phyloP scores from a whole-genome alignment of 805 yeast species.

The Pichia heedii region DNA sequence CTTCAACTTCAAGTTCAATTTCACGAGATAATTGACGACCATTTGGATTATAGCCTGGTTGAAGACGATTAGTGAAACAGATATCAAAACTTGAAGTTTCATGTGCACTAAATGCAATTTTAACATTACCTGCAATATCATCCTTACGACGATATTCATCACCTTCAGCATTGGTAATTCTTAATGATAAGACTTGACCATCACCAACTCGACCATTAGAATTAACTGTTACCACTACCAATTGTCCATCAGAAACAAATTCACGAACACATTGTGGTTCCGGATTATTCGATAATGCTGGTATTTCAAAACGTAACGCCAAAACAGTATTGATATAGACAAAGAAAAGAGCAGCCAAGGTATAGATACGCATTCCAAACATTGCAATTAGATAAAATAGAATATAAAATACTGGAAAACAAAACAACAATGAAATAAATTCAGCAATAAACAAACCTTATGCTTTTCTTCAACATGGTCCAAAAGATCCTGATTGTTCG shows the following conservation, averaged over 20 bases:
- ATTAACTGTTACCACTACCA: constrained; percentile 77
- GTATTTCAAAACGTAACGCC: constrained; percentile 26
- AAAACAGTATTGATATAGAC: constrained; percentile 6
- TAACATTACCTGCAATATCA: constrained; percentile 63
- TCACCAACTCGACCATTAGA: constrained; percentile 74
- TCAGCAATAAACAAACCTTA: no score
- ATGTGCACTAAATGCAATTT: constrained; percentile 80
- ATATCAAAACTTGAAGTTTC: constrained; percentile 80
- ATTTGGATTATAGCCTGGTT: constrained; percentile 33
- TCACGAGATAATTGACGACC: constrained; percentile 42
- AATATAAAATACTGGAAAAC: not conserved
- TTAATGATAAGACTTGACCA: constrained; percentile 70
- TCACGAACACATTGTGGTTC: constrained; percentile 84
- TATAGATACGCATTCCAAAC: not conserved
- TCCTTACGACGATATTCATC: constrained; percentile 75
- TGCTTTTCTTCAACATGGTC: no score
- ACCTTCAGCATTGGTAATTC: constrained; percentile 69
- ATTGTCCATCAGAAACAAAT: constrained; percentile 73
- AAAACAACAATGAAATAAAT: not conserved
- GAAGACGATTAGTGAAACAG: constrained; percentile 67
- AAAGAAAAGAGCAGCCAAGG: constrained; percentile 7
- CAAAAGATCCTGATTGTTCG: no score
- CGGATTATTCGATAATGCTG: constrained; percentile 20
- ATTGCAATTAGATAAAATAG: not conserved
- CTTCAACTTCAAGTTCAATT: constrained; percentile 84